phyloP scores from a whole-genome alignment of 176 grass and related monocot species.

The Saccharum spontaneum region DNA sequence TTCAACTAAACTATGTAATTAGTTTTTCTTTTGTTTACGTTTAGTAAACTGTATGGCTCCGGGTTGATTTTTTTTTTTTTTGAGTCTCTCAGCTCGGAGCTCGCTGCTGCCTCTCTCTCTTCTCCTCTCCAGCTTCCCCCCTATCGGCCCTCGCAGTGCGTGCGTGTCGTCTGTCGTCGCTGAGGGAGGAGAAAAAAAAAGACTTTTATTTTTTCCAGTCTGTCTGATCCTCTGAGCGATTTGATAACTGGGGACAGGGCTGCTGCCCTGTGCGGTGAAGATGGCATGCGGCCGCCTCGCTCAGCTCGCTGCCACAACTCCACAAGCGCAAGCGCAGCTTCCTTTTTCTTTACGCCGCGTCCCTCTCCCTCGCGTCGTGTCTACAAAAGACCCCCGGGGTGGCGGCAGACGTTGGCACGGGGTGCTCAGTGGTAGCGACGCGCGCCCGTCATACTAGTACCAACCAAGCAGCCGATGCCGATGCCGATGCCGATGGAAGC shows the following conservation, averaged over 20 bases:
- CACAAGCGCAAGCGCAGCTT: not conserved
- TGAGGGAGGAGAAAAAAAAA: too few species aligned
- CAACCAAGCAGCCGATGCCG: not conserved
- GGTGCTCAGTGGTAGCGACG: too few species aligned
- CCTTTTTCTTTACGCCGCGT: not conserved
- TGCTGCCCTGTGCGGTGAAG: conserved; percentile 27
- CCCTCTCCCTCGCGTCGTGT: not conserved
- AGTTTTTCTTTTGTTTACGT: too few species aligned
- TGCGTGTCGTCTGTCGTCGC: too few species aligned
- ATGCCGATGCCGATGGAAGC: not conserved
- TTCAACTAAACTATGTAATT: too few species aligned
- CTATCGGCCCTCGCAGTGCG: too few species aligned
- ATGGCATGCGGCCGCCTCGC: conserved; percentile 34
- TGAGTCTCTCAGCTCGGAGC: too few species aligned
- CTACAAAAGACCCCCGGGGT: not conserved
- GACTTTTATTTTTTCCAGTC: not conserved
- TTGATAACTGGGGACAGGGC: conserved; percentile 47
- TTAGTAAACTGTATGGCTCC: too few species aligned
- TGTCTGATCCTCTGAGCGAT: not conserved
- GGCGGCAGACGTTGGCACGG: too few species aligned
- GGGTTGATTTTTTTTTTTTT: too few species aligned
- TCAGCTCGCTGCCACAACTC: not conserved
- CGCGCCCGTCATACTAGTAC: not conserved
- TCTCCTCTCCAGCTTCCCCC: too few species aligned
- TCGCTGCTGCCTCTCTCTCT: too few species aligned